These are phyloP conservation scores for Dactylorhiza incarnata DNA, from an alignment of 106 monocot genomes.

Conservation along the genomic window DNA sequence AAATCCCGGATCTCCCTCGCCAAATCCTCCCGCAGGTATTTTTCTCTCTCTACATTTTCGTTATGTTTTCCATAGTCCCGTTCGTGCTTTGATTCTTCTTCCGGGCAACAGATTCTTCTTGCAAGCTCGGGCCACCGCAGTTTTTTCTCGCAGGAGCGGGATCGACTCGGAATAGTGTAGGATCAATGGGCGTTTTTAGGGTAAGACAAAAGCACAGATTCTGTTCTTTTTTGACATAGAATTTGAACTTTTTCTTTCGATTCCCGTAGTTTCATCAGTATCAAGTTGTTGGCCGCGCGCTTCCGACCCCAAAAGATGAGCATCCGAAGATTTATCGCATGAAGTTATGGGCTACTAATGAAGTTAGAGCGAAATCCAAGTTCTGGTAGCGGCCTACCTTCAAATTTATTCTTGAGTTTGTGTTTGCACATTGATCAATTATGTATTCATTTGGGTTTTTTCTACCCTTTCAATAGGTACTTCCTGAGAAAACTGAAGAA, in stretches of 20 bases:
- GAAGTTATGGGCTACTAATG: slow-evolving; percentile 96
- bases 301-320: slow-evolving; percentile 55
- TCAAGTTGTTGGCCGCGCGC: slow-evolving; percentile 81
- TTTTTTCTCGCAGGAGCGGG: neutral
- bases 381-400: slow-evolving; percentile 43
- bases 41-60: too few species aligned
- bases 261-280: slow-evolving; percentile 80
- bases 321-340: slow-evolving; percentile 85
- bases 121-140: too few species aligned
- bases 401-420: neutral
- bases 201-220: neutral
- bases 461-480: slow-evolving; percentile 40
- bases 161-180: neutral
- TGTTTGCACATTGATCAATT: neutral
- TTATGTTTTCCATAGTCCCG: too few species aligned
- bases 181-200: neutral
- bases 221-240: neutral
- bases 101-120: too few species aligned
- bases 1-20: too few species aligned
- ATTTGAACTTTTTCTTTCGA: neutral
- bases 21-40: too few species aligned
- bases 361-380: slow-evolving; percentile 86
- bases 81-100: too few species aligned
- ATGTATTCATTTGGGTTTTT: neutral
- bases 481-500: slow-evolving; percentile 93